A percentile compares a stretch with the other conserved stretches of the same genome.
These are phyloP conservation scores for Jackrogersella multiformis DNA, from an alignment of 495 filamentous ascomycete species.

Conservation along the genomic window DNA sequence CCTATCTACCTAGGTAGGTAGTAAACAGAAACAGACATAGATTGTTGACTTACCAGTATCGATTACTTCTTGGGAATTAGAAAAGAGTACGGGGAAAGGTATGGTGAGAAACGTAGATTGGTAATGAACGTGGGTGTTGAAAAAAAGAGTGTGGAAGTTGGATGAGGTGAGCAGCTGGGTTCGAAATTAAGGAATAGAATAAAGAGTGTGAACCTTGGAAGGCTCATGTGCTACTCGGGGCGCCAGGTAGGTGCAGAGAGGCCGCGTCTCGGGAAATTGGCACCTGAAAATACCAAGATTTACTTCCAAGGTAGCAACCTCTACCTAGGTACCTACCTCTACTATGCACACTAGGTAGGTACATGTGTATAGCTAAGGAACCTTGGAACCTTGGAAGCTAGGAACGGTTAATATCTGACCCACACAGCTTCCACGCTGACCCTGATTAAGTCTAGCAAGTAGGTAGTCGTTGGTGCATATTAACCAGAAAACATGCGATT, in stretches of 20 bases:
- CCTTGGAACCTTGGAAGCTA: neutral
- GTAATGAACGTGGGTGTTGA: slow-evolving; percentile 23
- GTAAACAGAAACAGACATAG: too few species aligned
- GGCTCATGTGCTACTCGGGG: slow-evolving; percentile 11
- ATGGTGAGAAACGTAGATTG: slow-evolving; percentile 16
- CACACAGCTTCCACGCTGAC: too few species aligned
- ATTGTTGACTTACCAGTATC: slow-evolving; percentile 24
- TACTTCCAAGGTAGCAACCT: slow-evolving; percentile 7
- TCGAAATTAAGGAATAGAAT: slow-evolving; percentile 16
- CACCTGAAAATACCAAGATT: slow-evolving; percentile 22
- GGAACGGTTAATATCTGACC: slow-evolving; percentile 19
- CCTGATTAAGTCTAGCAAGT: slow-evolving; percentile 18
- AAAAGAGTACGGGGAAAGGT: slow-evolving; percentile 23
- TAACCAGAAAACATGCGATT: slow-evolving; percentile 17
- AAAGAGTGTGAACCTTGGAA: slow-evolving; percentile 16
- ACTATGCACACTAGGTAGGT: too few species aligned
- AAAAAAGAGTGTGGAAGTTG: slow-evolving; percentile 24
- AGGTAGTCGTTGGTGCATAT: neutral
- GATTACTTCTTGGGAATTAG: slow-evolving; percentile 29
- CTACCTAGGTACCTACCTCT: too few species aligned
- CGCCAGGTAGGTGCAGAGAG: slow-evolving; percentile 22
- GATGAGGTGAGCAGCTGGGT: slow-evolving; percentile 12
- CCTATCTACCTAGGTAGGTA: too few species aligned
- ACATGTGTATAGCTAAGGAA: slow-evolving; percentile 5
- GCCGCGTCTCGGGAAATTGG: slow-evolving; percentile 35